Base-by-base conservation (phyloP, 352 stramenopile species). In the Phytophthora boehmeriae region DNA sequence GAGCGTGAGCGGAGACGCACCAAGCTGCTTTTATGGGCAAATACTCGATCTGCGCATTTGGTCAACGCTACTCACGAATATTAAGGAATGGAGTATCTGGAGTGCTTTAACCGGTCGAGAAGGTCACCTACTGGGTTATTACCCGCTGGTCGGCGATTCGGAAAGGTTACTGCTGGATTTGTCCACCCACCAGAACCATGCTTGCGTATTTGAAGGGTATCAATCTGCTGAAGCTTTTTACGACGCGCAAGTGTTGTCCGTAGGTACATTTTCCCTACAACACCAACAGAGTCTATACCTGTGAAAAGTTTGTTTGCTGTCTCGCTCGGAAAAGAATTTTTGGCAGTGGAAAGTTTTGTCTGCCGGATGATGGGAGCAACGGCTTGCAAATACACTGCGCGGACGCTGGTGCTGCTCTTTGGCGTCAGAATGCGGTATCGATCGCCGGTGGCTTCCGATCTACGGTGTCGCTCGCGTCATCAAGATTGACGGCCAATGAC, bases 31-130 rank as follows among this genome's bases (percentile, higher is more conserved):
- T 25, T 72, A 77, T 39, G 87, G 87, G 5, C 59, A 74, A 45
- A 75, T 96, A 14, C 48, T 90, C 34, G 85, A 94, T 54, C 19
- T 96, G 9, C 76, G 85, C 9, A 68, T 94, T 59, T 96, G 83
- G 83, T 79, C 76, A 17, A 71, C 55, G 16, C 34, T 77, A 0
- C 23, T 72, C 16, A 54, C 59, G n/a, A 72, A 72, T 5, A 22
- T 74, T 35, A 56, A 71, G 25, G 64, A 68, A 22, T 77, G 55
- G 54, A 73, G 65, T 20, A 52, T 80, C 32, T 58, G 11, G 45
- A 60, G 57, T 16, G 68, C 54, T 32, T 77, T 78, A 41, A 76
- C 57, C 27, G 82, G 66, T 53, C 49, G 54, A 61, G 72, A 78
- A 81, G 50, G 42, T 0, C 66, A 80, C 32, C 56, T 96, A 25